Base-by-base conservation (phyloP, 495 filamentous ascomycete genomes). In the Xeromyces bisporus region DNA sequence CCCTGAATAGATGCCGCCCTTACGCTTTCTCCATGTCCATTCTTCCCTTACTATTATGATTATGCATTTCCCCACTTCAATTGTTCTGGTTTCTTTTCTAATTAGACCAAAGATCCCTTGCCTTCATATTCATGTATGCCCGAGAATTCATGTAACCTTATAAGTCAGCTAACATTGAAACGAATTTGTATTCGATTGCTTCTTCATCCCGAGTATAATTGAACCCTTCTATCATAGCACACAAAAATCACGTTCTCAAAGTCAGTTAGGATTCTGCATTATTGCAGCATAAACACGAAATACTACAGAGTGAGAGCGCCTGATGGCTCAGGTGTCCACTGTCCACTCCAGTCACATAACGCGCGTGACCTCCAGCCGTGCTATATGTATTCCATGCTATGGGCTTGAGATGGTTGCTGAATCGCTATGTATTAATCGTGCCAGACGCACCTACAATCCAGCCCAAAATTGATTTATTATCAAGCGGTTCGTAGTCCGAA, bases 71-170 rank as follows among this genome's bases (percentile, higher is more conserved):
- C 30, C 30, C 28, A 28, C 24, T 32, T 34, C 31, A 31, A 25
- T 28, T 33, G 18, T 42, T 42, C 42, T 47, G 48, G n/a, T 32
- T 33, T 41, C 40, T 23, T 38, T 58, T 53, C 48, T 54, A 55
- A 57, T 58, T 64, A 64, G 57, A 64, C 56, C n/a, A 51, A 53
- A 50, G 45, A 43, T 49, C 42, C 40, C 33, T 44, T 16, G 23
- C 29, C 26, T 26, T 32, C 26, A 48, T 53, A 52, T 34, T 60
- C 57, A 64, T 64, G 59, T 64, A 64, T 58, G 56, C 57, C 59
- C 46, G 45, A 58, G 48, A 56, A 58, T 42, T 64, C 54, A 64
- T 64, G 59, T 64, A 64, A 43, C 42, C 50, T 48, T 39, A 39
- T 32, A 36, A 48, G 47, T 43, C 49, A 46, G 55, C 43, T 44